Conservation (phyloP, 768 basidiomycete genomes). For the Tylopilus subfusipes region DNA sequence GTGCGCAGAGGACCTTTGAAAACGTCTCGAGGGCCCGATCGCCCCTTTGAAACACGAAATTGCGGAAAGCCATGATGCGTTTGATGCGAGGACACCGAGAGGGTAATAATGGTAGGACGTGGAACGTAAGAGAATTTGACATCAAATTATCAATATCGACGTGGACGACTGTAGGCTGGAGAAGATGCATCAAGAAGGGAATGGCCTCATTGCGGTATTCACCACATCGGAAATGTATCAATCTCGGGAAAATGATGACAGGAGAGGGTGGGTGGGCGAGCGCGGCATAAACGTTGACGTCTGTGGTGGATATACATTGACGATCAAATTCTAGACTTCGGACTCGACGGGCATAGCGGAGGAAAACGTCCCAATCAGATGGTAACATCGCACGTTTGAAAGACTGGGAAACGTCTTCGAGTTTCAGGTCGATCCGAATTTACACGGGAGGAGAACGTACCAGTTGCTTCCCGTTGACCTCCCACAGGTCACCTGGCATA, state of each 20-base stretch:
- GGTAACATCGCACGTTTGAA: conserved; percentile 19
- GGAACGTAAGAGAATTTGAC: conserved; percentile 21
- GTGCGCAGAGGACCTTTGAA: conserved; percentile 21
- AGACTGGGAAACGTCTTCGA: conserved; percentile 10
- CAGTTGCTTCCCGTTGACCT: conserved; percentile 30
- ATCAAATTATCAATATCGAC: conserved; percentile 31
- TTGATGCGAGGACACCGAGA: conserved; percentile 23
- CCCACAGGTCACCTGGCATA: conserved; percentile 32
- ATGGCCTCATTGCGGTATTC: conserved; percentile 22
- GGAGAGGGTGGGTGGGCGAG: conserved; percentile 17
- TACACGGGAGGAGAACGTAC: conserved; percentile 8
- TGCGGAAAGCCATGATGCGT: conserved; percentile 29
- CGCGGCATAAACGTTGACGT: conserved; percentile 18
- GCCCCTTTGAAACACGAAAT: conserved; percentile 25
- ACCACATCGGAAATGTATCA: conserved; percentile 28
- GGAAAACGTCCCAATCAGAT: conserved; percentile 29
- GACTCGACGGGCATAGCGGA: conserved; percentile 27
- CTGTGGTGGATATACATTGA: conserved; percentile 22
- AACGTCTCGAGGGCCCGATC: conserved; percentile 24
- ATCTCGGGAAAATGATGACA: conserved; percentile 22
- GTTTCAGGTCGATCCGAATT: background rate
- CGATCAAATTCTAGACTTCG: conserved; percentile 32
- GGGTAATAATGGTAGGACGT: conserved; percentile 20
- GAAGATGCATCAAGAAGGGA: conserved; percentile 24
- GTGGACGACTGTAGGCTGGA: conserved; percentile 24